These are phyloP conservation scores for Pseudogymnoascus verrucosus DNA, from an alignment of 2,329 filamentous ascomycete species.

Conservation along the genomic window DNA sequence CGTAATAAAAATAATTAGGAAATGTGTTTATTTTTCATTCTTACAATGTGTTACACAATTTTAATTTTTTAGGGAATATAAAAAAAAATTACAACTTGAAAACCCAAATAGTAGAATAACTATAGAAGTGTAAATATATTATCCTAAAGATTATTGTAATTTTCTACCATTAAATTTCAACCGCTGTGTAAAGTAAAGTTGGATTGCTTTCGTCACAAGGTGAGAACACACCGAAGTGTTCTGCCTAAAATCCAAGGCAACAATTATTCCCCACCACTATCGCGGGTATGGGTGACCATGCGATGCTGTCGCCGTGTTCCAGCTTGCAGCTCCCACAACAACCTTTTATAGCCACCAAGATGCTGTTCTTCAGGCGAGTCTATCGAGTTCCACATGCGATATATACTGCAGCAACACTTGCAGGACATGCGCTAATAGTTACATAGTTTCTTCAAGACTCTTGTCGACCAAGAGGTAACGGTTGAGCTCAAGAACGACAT, in stretches of 20 bases:
- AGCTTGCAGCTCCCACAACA: slow-evolving; percentile 1
- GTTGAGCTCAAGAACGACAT: slow-evolving; percentile 99
- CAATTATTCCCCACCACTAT: neutral
- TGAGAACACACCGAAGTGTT: neutral
- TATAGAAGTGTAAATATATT: neutral
- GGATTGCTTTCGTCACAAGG: neutral
- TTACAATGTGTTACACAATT: neutral
- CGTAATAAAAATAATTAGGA: no score
- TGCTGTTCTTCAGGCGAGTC: slow-evolving; percentile 33
- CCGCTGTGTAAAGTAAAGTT: neutral
- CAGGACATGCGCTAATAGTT: slow-evolving; percentile 9
- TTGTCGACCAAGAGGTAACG: slow-evolving; percentile 94
- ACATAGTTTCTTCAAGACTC: slow-evolving; percentile 90
- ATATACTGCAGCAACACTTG: neutral
- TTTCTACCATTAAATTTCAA: neutral
- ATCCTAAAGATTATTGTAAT: no score
- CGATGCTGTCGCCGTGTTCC: neutral
- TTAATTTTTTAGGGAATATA: neutral
- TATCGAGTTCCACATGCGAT: neutral
- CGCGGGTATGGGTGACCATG: slow-evolving; percentile 1
- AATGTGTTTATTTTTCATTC: neutral
- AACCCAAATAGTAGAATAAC: neutral
- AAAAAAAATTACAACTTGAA: neutral
- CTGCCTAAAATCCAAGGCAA: neutral
- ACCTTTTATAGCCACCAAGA: slow-evolving; percentile 20